These are phyloP conservation scores for Tetrapyrgos nigripes DNA, from an alignment of 1,284 basidiomycete species.

Conservation along the genomic window DNA sequence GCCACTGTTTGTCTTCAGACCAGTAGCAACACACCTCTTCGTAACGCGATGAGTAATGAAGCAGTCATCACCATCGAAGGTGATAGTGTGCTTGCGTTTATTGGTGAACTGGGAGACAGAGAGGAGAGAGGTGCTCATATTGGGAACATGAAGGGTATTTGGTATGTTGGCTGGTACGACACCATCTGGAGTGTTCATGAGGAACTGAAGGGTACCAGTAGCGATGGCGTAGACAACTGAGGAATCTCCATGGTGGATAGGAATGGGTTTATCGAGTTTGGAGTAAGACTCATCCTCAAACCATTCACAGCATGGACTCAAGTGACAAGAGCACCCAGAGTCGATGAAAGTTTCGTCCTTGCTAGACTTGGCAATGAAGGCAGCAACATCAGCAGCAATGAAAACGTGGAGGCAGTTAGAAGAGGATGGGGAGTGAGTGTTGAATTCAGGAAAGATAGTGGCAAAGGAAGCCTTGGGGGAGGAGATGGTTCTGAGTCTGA, in stretches of 20 bases:
- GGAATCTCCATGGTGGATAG: not conserved
- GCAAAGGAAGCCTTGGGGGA: not conserved
- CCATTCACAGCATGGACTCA: not conserved
- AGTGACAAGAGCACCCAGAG: not conserved
- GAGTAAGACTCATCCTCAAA: not conserved
- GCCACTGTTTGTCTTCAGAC: not conserved
- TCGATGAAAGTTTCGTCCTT: not conserved
- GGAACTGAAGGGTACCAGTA: not conserved
- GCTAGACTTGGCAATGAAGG: not conserved
- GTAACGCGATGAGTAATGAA: not conserved
- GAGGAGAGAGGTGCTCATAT: conserved; percentile 3
- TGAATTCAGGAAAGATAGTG: not conserved
- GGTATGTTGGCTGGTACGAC: not conserved
- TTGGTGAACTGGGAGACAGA: not conserved
- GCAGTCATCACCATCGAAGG: not conserved
- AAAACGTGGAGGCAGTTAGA: not conserved
- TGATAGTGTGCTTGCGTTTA: not conserved
- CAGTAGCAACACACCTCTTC: not conserved
- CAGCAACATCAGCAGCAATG: not conserved
- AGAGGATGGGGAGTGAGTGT: not conserved
- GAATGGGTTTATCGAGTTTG: not conserved
- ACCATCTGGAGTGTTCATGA: not conserved
- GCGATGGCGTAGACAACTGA: not conserved
- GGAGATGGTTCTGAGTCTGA: not conserved
- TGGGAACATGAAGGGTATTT: conserved; percentile 3